Conservation (phyloP, 305 asterid genomes). For the Fraxinus albicans region DNA sequence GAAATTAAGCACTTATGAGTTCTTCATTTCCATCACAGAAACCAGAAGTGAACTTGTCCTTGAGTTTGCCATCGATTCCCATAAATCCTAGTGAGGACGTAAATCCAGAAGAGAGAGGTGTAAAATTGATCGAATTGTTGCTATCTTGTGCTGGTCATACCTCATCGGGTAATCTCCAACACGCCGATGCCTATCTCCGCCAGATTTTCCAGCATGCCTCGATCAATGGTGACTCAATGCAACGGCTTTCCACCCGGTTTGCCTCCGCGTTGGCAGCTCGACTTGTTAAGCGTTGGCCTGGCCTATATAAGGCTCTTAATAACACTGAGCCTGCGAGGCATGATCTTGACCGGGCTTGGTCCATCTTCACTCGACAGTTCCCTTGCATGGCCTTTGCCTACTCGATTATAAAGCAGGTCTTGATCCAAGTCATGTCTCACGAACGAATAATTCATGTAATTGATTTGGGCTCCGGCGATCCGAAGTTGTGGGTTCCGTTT, state of each 20-base stretch:
- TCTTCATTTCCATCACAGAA: constrained; percentile 35
- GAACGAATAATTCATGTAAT: constrained; percentile 40
- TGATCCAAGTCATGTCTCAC: constrained; percentile 33
- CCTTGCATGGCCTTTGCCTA: constrained; percentile 45
- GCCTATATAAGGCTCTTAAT: constrained; percentile 49
- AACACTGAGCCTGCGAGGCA: background rate
- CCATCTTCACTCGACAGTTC: constrained; percentile 27
- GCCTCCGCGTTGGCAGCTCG: constrained; percentile 52
- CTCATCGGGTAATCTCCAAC: constrained; percentile 52
- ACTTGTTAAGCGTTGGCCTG: constrained; percentile 60
- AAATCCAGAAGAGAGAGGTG: constrained; percentile 45
- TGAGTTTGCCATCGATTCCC: constrained; percentile 29
- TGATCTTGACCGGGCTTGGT: constrained; percentile 31
- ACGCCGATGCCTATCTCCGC: constrained; percentile 47
- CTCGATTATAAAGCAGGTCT: constrained; percentile 31
- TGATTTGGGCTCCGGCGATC: constrained; percentile 49
- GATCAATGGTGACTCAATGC: constrained; percentile 50
- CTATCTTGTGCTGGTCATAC: constrained; percentile 47
- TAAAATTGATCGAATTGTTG: constrained; percentile 51
- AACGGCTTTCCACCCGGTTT: constrained; percentile 48
- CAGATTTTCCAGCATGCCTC: constrained; percentile 43
- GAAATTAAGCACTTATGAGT: constrained; percentile 29
- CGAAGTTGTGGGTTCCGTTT: constrained; percentile 46
- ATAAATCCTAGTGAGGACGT: constrained; percentile 10
- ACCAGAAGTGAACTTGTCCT: constrained; percentile 42